Percentiles rank a stretch among this genome's conserved stretches.
phyloP scores from a whole-genome alignment of 805 yeast genomes.

The Starmera amethionina region DNA sequence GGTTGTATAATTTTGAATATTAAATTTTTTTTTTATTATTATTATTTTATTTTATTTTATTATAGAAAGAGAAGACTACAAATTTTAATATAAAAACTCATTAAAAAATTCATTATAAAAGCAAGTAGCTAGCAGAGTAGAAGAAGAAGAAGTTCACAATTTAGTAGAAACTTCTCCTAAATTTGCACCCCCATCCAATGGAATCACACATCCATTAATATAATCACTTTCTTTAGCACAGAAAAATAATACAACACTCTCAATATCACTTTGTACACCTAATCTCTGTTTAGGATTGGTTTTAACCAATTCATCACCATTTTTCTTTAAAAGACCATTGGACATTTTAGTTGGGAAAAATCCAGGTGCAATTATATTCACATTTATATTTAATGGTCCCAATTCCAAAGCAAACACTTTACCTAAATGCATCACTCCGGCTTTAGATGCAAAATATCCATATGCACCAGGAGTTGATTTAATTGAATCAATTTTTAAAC shows the following conservation, averaged over 20 bases:
- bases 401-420: conserved; percentile 53
- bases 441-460: conserved; percentile 67
- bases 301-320: conserved; percentile 34
- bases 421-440: conserved; percentile 63
- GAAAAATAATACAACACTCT: conserved; percentile 44
- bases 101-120: too few relatives aligned
- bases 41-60: too few relatives aligned
- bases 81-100: too few relatives aligned
- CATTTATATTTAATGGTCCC: conserved; percentile 58
- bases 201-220: conserved; percentile 56
- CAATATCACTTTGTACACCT: conserved; percentile 52
- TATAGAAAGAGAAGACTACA: too few relatives aligned
- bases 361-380: conserved; percentile 67
- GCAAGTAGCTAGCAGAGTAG: too few relatives aligned
- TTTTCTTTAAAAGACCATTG: conserved; percentile 43
- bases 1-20: too few relatives aligned
- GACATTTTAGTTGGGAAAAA: conserved; percentile 73
- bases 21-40: too few relatives aligned
- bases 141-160: too few relatives aligned
- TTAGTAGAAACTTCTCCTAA: conserved; percentile 22
- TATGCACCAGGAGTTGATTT: conserved; percentile 41
- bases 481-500: conserved; percentile 26
- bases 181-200: conserved; percentile 63
- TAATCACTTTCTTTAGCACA: conserved; percentile 48
- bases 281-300: conserved; percentile 54